Evolutionary conservation across 2,329 filamentous ascomycete genomes (phyloP).

Genomic region (Clarireedia monteithiana): DNA sequence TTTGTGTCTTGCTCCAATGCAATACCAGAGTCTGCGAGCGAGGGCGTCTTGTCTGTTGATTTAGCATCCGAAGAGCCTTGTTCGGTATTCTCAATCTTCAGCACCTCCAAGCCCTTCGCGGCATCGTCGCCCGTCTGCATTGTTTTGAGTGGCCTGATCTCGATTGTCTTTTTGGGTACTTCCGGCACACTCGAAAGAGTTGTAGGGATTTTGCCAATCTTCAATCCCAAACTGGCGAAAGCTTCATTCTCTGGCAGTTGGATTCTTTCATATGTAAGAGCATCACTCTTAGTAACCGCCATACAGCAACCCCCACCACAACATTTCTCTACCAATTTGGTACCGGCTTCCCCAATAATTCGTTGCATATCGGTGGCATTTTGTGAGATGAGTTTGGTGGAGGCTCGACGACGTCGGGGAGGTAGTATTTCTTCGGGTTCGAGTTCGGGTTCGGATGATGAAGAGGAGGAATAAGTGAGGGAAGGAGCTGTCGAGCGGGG

Average conservation of each 20-base stretch:
- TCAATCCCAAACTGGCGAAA: slow-evolving; percentile 70
- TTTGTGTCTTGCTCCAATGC: slow-evolving; percentile 26
- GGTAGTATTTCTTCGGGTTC: slow-evolving; percentile 34
- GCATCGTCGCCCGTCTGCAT: slow-evolving; percentile 26
- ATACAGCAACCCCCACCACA: slow-evolving; percentile 59
- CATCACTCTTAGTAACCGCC: slow-evolving; percentile 37
- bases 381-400: slow-evolving; percentile 59
- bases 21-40: slow-evolving; percentile 43
- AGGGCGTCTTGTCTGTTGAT: slow-evolving; percentile 14
- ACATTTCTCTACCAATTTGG: slow-evolving; percentile 53
- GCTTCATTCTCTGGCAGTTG: slow-evolving; percentile 72
- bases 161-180: slow-evolving; percentile 68
- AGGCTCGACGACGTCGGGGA: slow-evolving; percentile 54
- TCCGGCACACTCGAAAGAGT: slow-evolving; percentile 63
- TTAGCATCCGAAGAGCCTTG: background rate
- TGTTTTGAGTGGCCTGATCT: slow-evolving; percentile 51
- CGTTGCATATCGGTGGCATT: slow-evolving; percentile 54
- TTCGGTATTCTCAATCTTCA: background rate
- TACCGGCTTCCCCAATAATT: slow-evolving; percentile 56
- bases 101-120: background rate
- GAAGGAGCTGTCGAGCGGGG: slow-evolving; percentile 41
- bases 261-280: slow-evolving; percentile 45
- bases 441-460: slow-evolving; percentile 44
- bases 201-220: slow-evolving; percentile 67
- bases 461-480: slow-evolving; percentile 54